Evolutionary conservation across 306 rosid species (phyloP).

Genomic region (Quercus aquifolioides): DNA sequence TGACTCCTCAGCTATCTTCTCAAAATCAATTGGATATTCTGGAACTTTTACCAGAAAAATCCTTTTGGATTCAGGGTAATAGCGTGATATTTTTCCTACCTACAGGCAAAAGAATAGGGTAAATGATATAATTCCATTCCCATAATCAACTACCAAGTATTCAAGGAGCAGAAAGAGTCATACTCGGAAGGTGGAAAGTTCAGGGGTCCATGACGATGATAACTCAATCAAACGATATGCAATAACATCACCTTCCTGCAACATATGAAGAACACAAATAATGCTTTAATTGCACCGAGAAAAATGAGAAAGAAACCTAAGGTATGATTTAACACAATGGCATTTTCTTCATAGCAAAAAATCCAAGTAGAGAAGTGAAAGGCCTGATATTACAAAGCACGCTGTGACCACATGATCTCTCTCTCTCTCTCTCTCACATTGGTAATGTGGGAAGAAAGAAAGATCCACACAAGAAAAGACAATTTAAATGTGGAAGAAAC

Average conservation of each 20-base stretch:
- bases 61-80: constrained; percentile 47
- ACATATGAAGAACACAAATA: constrained; percentile 15
- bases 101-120: constrained; percentile 29
- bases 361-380: background rate
- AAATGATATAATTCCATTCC: constrained; percentile 6
- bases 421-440: background rate
- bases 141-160: constrained; percentile 4
- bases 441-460: background rate
- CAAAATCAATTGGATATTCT: constrained; percentile 67
- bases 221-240: constrained; percentile 88
- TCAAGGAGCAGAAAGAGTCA: constrained; percentile 24
- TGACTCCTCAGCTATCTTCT: constrained; percentile 48
- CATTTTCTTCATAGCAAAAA: background rate
- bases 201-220: constrained; percentile 89
- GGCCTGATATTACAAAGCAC: background rate
- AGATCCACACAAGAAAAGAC: background rate
- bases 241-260: constrained; percentile 72
- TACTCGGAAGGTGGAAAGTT: constrained; percentile 85
- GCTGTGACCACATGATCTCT: background rate
- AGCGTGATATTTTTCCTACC: constrained; percentile 73
- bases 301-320: background rate
- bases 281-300: background rate
- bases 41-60: constrained; percentile 55
- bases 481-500: constrained; percentile 4
- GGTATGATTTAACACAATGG: background rate